Evolutionary conservation across 306 rosid genomes (phyloP).

Genomic region (Begonia masoniana): DNA sequence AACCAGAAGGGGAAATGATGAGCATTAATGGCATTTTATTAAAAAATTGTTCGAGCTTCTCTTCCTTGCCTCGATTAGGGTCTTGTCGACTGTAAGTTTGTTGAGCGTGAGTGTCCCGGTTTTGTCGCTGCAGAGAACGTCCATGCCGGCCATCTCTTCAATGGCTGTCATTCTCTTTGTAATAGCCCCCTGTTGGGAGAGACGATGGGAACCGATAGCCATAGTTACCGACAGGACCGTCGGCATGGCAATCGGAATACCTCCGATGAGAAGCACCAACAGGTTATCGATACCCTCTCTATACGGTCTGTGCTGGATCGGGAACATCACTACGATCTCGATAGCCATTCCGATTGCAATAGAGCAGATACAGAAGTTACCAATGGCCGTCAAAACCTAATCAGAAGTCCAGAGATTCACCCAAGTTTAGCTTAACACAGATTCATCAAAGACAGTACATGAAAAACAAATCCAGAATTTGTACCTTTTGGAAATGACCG

Average conservation of each 20-base stretch:
- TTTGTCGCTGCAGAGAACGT: neutral
- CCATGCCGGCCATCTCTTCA: constrained; percentile 29
- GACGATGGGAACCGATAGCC: constrained; percentile 56
- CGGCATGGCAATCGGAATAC: neutral
- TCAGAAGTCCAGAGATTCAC: neutral
- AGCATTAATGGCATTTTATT: no score
- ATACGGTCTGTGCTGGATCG: constrained; percentile 31
- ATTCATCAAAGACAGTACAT: neutral
- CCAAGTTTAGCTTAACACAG: neutral
- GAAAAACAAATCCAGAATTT: no score
- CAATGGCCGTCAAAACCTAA: constrained; percentile 32
- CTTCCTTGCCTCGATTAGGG: constrained; percentile 21
- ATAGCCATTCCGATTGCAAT: constrained; percentile 45
- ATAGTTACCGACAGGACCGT: constrained; percentile 33
- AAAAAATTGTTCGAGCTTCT: no score
- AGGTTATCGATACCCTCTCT: constrained; percentile 60
- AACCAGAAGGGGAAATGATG: no score
- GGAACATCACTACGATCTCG: constrained; percentile 47
- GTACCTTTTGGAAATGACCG: constrained; percentile 52
- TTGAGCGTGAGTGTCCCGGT: neutral
- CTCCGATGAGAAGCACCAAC: constrained; percentile 4
- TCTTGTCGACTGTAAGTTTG: constrained; percentile 21
- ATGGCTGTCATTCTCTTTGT: constrained; percentile 68
- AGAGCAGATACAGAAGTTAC: constrained; percentile 18
- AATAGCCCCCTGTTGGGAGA: constrained; percentile 55